These are phyloP conservation scores for Mycena rebaudengoi DNA, from an alignment of 768 basidiomycete species.

Conservation along the genomic window DNA sequence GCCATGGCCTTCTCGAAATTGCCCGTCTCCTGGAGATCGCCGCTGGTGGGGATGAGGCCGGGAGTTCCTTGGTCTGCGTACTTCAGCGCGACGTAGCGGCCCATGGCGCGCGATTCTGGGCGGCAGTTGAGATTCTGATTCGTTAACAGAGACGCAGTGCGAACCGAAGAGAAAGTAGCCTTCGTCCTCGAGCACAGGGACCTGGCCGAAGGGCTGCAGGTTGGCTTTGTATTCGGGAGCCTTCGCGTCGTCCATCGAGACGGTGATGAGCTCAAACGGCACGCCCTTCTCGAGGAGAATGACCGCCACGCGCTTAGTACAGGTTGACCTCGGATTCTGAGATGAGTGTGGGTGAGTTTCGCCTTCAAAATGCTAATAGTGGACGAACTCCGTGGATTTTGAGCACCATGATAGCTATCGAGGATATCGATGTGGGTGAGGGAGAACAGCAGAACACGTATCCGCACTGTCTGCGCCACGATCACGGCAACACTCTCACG, in stretches of 20 bases:
- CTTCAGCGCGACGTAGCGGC: conserved; percentile 53
- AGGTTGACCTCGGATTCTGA: conserved; percentile 38
- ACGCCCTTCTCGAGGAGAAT: conserved; percentile 50
- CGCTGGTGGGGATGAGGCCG: conserved; percentile 48
- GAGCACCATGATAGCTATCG: no score
- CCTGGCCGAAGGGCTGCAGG: conserved; percentile 59
- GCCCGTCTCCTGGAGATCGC: conserved; percentile 36
- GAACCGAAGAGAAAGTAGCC: conserved; percentile 51
- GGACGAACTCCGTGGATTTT: no score
- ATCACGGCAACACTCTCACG: no score
- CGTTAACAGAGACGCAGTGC: no score
- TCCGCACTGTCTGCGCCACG: no score
- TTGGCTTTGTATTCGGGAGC: conserved; percentile 31
- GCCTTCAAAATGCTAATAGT: no score
- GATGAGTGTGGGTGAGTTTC: no score
- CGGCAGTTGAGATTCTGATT: no score
- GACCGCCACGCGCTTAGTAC: conserved; percentile 49
- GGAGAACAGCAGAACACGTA: no score
- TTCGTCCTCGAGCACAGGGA: conserved; percentile 51
- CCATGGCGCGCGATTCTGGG: conserved; percentile 53
- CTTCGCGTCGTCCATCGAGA: conserved; percentile 50
- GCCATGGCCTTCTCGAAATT: conserved; percentile 30
- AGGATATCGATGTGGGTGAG: no score
- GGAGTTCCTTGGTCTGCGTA: conserved; percentile 46
- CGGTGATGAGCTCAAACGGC: conserved; percentile 44